Evolutionary conservation across 805 yeast genomes (phyloP).

Genomic region (Ogataea parapolymorpha): DNA sequence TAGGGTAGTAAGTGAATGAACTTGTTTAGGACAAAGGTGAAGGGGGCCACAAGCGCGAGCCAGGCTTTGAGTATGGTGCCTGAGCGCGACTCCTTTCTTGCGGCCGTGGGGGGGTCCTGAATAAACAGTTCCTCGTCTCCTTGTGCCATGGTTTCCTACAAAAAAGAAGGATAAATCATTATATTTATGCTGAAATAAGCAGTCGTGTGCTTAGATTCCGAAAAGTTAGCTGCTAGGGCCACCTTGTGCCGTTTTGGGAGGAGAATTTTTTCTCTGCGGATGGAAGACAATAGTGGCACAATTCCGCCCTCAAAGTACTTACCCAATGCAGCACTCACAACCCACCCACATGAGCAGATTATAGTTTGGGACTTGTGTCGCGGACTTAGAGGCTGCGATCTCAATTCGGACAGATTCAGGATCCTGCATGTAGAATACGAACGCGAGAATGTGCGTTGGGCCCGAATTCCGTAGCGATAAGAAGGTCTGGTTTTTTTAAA

Average conservation of each 20-base stretch:
- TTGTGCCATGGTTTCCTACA: conserved; percentile 2
- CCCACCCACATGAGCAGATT: too few species aligned
- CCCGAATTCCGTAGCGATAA: too few species aligned
- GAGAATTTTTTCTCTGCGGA: background rate
- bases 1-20: conserved; percentile 7
- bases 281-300: background rate
- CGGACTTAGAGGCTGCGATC: too few species aligned
- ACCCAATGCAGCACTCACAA: too few species aligned
- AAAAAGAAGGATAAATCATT: background rate
- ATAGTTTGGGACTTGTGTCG: too few species aligned
- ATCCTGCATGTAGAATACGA: too few species aligned
- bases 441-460: too few species aligned
- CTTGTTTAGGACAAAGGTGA: conserved; percentile 6
- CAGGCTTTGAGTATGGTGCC: background rate
- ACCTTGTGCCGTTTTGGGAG: background rate
- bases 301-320: background rate
- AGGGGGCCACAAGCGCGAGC: conserved; percentile 9
- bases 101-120: background rate
- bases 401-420: too few species aligned
- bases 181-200: background rate
- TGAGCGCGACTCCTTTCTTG: background rate
- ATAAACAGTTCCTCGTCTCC: background rate
- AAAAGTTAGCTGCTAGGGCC: background rate
- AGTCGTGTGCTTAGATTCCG: conserved; percentile 3
- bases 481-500: too few species aligned